Percentiles rank a stretch among this genome's conserved stretches.
Evolutionary conservation across 176 grass and related monocot species (phyloP).

Genomic region (Urochloa ruziziensis): DNA sequence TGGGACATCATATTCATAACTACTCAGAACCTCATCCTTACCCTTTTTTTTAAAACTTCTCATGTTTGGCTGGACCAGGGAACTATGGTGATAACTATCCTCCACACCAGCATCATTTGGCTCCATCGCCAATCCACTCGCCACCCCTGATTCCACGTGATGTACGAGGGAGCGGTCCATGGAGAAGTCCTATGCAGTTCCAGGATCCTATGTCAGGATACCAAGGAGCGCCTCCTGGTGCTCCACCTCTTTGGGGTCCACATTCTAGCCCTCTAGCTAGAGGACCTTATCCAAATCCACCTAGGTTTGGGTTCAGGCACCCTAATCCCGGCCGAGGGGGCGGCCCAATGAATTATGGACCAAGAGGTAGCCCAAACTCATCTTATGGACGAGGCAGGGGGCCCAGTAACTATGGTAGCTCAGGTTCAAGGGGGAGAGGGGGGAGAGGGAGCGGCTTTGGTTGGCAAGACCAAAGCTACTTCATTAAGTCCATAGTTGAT

Average conservation of each 20-base stretch:
- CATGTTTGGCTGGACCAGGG: slow-evolving; percentile 18
- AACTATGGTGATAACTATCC: slow-evolving; percentile 37
- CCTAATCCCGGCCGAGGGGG: slow-evolving; percentile 15
- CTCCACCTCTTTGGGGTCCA: slow-evolving; percentile 33
- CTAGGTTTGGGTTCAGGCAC: slow-evolving; percentile 21
- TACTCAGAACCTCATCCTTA: not conserved
- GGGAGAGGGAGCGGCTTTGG: slow-evolving; percentile 20
- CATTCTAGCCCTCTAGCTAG: slow-evolving; percentile 25
- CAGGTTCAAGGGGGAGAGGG: slow-evolving; percentile 39
- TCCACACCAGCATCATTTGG: slow-evolving; percentile 33
- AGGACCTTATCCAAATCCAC: slow-evolving; percentile 24
- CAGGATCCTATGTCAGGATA: slow-evolving; percentile 46
- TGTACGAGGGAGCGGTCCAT: slow-evolving; percentile 26
- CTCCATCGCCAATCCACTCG: not conserved
- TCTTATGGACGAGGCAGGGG: slow-evolving; percentile 37
- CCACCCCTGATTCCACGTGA: not conserved
- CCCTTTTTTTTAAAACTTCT: not conserved
- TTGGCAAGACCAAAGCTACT: slow-evolving; percentile 17
- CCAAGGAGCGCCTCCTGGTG: slow-evolving; percentile 21
- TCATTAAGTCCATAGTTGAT: slow-evolving; percentile 40
- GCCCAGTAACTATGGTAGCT: slow-evolving; percentile 11
- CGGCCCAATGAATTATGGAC: slow-evolving; percentile 23
- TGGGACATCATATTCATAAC: not conserved
- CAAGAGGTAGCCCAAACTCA: slow-evolving; percentile 26
- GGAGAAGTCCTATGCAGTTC: slow-evolving; percentile 35